These are phyloP conservation scores for Leptoxyphium fumago DNA, from an alignment of 2,329 filamentous ascomycete genomes.

Conservation along the genomic window DNA sequence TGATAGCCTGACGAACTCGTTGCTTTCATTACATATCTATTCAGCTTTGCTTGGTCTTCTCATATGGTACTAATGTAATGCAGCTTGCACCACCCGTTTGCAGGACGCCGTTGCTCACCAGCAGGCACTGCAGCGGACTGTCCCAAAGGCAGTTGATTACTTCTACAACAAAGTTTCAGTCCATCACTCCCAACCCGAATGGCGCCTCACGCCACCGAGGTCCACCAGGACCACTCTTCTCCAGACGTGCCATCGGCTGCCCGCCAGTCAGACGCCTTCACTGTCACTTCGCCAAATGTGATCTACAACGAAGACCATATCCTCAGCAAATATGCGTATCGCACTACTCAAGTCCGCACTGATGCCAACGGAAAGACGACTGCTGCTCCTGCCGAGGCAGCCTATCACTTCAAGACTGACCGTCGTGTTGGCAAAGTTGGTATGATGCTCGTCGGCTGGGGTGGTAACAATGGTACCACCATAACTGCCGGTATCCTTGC, in stretches of 20 bases:
- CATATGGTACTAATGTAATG: neutral
- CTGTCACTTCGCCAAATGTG: constrained; percentile 84
- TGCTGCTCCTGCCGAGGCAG: constrained; percentile 72
- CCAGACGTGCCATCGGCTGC: constrained; percentile 30
- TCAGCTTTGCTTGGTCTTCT: neutral
- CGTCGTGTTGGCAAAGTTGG: constrained; percentile 85
- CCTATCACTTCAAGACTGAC: constrained; percentile 96
- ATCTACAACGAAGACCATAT: constrained; percentile 78
- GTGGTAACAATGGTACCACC: constrained; percentile 95
- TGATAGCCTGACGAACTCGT: neutral
- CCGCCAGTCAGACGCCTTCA: constrained; percentile 49
- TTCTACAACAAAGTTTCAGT: neutral
- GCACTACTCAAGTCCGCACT: constrained; percentile 70
- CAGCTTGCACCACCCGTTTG: constrained; percentile 90
- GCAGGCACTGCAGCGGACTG: constrained; percentile 58
- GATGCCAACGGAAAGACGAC: constrained; percentile 61
- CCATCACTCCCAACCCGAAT: constrained; percentile 36
- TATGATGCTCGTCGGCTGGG: constrained; percentile 95
- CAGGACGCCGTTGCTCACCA: constrained; percentile 84
- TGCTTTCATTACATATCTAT: neutral
- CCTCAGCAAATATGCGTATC: constrained; percentile 89
- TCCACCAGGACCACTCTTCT: constrained; percentile 30
- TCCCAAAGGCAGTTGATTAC: constrained; percentile 29
- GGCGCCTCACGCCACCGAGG: constrained; percentile 81
- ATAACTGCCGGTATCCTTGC: constrained; percentile 95